Conservation (phyloP, 352 stramenopile genomes). For the Globisporangium irregulare region DNA sequence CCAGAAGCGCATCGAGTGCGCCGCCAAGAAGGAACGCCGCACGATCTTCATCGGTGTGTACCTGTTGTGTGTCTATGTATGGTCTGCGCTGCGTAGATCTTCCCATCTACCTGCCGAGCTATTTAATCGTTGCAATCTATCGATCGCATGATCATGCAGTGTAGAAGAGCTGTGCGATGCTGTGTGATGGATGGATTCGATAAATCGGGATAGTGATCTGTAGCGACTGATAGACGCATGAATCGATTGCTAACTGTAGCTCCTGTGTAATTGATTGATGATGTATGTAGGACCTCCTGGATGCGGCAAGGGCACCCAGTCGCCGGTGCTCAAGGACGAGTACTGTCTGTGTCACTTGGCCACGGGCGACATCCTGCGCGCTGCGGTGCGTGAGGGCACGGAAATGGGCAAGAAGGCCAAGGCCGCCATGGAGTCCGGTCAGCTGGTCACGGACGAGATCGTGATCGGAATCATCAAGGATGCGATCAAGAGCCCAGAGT, state of each 20-base stretch:
- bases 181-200: neutral
- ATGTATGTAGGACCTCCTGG: conserved; percentile 77
- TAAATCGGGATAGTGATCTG: neutral
- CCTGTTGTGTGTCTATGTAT: neutral
- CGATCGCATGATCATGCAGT: neutral
- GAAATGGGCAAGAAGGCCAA: conserved; percentile 98
- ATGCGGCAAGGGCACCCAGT: conserved; percentile 99
- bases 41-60: conserved; percentile 90
- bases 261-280: neutral
- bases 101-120: neutral
- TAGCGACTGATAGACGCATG: neutral
- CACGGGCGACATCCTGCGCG: conserved; percentile 99
- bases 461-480: conserved; percentile 99
- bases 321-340: conserved; percentile 96
- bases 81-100: neutral
- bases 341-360: conserved; percentile 98
- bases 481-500: conserved; percentile 96
- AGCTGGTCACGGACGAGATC: conserved; percentile 97
- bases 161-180: neutral
- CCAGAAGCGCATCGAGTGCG: conserved; percentile 90
- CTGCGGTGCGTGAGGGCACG: conserved; percentile 94
- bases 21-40: conserved; percentile 91
- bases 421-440: conserved; percentile 96
- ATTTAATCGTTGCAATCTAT: neutral
- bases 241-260: neutral